Evolutionary conservation across 257 asterid genomes (phyloP), one percentile per base, ranked within the genome.

Genomic region (Lycium barbarum): DNA sequence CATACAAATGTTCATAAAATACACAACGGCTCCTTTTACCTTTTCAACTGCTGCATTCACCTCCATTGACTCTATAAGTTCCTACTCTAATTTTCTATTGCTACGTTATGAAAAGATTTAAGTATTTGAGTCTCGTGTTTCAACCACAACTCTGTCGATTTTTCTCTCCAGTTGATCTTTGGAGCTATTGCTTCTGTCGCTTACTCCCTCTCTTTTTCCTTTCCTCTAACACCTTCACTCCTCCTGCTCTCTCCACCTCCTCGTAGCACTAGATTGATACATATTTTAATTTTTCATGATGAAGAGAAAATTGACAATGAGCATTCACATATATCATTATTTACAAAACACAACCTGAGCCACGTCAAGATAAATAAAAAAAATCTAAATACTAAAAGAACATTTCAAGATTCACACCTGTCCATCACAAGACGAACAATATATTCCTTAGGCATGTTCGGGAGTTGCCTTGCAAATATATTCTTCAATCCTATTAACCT

Each of bases 351-450:
- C 38, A 78, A 6, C 40, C 33, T 53, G 53, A 7, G 65, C 15
- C 82, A 78, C 1, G 26, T 78, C 82, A 78, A 78, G 82, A 78
- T 8, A 78, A 53, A 78, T 53, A 33, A 33, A 53, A 57, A 53
- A 36, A 79, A 83, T 73, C 68, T 54, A 84, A 87, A 47, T 59
- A 71, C 38, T 81, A 82, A 51, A 62, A 84, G 62, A 51, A 73
- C 14, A 20, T 66, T 35, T 59, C 58, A 54, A n/a, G 61, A 84
- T 61, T 63, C 83, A n/a, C 80, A 95, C 99, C 99, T 95, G 91
- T 97, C 99, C 99, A 97, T 97, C 86, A 97, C 90, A 83, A 97
- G 97, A 85, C 99, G 99, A 68, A 97, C 99, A 88, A 97, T 97
- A 88, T 97, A 97, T 86, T 97, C 99, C 93, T 91, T 94, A 12